Percentiles rank a stretch among this genome's conserved stretches.
Evolutionary conservation across 371 early-diverging fungal species (phyloP).

Genomic region (Rhizopus arrhizus): DNA sequence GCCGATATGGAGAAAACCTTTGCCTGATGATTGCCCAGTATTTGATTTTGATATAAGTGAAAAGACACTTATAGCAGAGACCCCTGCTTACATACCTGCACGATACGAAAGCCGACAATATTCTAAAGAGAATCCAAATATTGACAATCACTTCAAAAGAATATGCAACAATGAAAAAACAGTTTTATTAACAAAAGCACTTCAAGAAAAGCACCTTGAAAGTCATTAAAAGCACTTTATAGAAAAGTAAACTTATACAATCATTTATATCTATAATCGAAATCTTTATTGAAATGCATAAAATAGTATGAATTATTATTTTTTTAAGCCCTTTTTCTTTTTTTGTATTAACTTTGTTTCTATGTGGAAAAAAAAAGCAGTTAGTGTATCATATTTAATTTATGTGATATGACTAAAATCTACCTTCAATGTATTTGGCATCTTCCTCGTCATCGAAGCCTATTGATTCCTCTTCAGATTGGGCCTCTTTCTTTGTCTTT

Average conservation of each 20-base stretch:
- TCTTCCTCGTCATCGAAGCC: constrained; percentile 76
- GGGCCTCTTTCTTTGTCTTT: constrained; percentile 13
- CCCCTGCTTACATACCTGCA: constrained; percentile 16
- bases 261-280: constrained; percentile 6
- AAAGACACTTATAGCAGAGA: neutral
- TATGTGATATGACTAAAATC: constrained; percentile 3
- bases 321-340: constrained; percentile 14
- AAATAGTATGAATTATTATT: neutral
- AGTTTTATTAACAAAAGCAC: constrained; percentile 16
- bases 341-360: constrained; percentile 21
- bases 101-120: constrained; percentile 24
- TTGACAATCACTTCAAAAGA: constrained; percentile 21
- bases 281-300: constrained; percentile 2
- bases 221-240: neutral
- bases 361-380: neutral
- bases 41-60: constrained; percentile 20
- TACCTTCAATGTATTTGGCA: constrained; percentile 59
- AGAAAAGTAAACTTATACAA: no score
- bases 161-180: constrained; percentile 18
- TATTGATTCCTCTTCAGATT: constrained; percentile 33
- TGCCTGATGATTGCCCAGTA: constrained; percentile 18
- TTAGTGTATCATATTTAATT: constrained; percentile 15
- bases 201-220: constrained; percentile 13
- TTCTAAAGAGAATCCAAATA: constrained; percentile 7
- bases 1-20: constrained; percentile 25